Percentiles rank a stretch among this genome's conserved stretches.
These are phyloP conservation scores for Ceratocystis papillata DNA, from an alignment of 2,329 filamentous ascomycete species.

Conservation along the genomic window DNA sequence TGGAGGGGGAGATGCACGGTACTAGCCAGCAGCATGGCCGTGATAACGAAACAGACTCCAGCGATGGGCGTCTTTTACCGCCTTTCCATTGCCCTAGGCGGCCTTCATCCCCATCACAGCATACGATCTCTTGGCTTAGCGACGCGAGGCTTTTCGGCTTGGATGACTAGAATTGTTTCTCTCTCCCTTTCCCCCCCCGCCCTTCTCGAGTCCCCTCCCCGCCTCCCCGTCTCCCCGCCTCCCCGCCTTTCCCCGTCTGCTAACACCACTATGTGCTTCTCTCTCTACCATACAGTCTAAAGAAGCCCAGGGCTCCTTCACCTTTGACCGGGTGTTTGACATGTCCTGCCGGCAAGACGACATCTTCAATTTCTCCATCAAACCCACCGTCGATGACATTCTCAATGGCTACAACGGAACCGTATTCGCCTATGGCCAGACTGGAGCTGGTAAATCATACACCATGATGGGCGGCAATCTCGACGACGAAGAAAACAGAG, in stretches of 20 bases:
- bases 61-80: not conserved
- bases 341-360: conserved; percentile 84
- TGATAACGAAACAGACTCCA: not conserved
- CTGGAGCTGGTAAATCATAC: conserved; percentile 95
- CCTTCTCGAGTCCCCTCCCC: not conserved
- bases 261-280: conserved; percentile 26
- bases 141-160: not conserved
- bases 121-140: not conserved
- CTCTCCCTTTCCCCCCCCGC: not conserved
- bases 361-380: conserved; percentile 97
- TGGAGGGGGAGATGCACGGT: not conserved
- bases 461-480: conserved; percentile 81
- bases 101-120: not conserved
- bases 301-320: conserved; percentile 77
- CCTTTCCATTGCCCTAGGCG: not conserved
- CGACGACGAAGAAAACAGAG: conserved; percentile 74
- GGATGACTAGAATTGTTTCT: not conserved
- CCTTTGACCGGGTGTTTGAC: conserved; percentile 94
- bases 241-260: conserved; percentile 23
- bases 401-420: conserved; percentile 98
- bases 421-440: conserved; percentile 97
- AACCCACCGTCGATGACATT: conserved; percentile 91
- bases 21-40: conserved; percentile 5
- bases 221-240: not conserved
- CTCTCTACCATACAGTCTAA: conserved; percentile 48